phyloP scores from a whole-genome alignment of 129 eudicot genomes.

The Flaveria linearis region DNA sequence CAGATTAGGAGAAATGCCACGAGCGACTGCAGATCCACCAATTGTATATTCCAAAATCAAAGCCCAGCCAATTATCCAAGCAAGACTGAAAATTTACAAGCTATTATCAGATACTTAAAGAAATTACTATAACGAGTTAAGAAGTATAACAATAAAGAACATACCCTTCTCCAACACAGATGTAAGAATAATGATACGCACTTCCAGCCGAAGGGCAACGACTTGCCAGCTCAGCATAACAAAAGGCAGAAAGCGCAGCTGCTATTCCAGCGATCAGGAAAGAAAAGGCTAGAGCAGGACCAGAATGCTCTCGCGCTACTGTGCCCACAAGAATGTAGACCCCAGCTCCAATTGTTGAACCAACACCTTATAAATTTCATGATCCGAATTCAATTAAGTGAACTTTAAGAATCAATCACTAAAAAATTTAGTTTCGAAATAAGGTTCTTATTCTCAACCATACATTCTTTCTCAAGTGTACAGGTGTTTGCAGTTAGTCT shows the following conservation, averaged over 20 bases:
- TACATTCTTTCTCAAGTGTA: background rate
- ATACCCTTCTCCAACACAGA: conserved; percentile 98
- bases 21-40: conserved; percentile 98
- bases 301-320: conserved; percentile 95
- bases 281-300: conserved; percentile 89
- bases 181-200: conserved; percentile 97
- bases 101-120: conserved; percentile 40
- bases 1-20: conserved; percentile 97
- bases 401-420: background rate
- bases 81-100: conserved; percentile 55
- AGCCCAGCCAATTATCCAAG: conserved; percentile 99
- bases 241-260: conserved; percentile 97
- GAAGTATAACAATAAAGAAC: conserved; percentile 3
- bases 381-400: background rate
- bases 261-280: conserved; percentile 96
- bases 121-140: conserved; percentile 31
- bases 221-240: conserved; percentile 98
- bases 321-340: conserved; percentile 98
- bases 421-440: too few relatives aligned
- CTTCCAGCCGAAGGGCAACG: conserved; percentile 99
- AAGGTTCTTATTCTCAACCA: too few relatives aligned
- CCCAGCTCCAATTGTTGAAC: conserved; percentile 98
- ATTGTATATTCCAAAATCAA: conserved; percentile 92
- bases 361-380: conserved; percentile 63
- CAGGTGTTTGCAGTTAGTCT: background rate